Evolutionary conservation across 805 yeast species (phyloP).

Genomic region (Torulaspora gathmanii): DNA sequence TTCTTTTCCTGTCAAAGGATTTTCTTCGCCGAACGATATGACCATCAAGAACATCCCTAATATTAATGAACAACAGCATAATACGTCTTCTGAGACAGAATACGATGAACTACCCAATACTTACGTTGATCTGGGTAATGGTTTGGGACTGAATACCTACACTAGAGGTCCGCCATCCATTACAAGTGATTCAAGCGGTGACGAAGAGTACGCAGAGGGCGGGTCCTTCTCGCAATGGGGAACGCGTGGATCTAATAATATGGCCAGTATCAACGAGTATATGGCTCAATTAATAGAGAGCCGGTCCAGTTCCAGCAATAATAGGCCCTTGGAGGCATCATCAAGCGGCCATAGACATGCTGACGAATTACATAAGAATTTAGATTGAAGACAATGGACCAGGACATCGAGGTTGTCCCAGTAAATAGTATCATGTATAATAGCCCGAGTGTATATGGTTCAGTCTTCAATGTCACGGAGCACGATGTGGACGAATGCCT

Average conservation of each 20-base stretch:
- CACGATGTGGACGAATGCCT: background rate
- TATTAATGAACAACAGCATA: slow-evolving; percentile 4
- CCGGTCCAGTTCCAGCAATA: slow-evolving; percentile 16
- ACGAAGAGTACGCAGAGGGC: slow-evolving; percentile 16
- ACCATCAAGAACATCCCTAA: background rate
- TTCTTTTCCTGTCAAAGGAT: background rate
- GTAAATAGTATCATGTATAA: no score
- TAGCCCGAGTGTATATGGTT: no score
- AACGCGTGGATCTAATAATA: slow-evolving; percentile 14
- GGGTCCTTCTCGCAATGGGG: slow-evolving; percentile 17
- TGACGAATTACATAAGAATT: background rate
- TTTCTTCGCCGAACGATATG: background rate
- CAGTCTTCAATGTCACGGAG: no score
- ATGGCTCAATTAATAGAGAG: slow-evolving; percentile 28
- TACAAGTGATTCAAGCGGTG: slow-evolving; percentile 35
- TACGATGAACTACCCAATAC: slow-evolving; percentile 14
- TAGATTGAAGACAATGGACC: no score
- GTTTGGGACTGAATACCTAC: slow-evolving; percentile 35
- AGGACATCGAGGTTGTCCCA: no score
- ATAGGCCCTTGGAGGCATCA: background rate
- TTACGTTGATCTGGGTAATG: slow-evolving; percentile 34
- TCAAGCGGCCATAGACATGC: background rate
- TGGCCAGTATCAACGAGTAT: slow-evolving; percentile 21
- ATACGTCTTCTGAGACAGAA: slow-evolving; percentile 11
- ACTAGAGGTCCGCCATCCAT: slow-evolving; percentile 40